phyloP scores from a whole-genome alignment of 139 green algal genomes.

The Tetradesmus lagerheimii region DNA sequence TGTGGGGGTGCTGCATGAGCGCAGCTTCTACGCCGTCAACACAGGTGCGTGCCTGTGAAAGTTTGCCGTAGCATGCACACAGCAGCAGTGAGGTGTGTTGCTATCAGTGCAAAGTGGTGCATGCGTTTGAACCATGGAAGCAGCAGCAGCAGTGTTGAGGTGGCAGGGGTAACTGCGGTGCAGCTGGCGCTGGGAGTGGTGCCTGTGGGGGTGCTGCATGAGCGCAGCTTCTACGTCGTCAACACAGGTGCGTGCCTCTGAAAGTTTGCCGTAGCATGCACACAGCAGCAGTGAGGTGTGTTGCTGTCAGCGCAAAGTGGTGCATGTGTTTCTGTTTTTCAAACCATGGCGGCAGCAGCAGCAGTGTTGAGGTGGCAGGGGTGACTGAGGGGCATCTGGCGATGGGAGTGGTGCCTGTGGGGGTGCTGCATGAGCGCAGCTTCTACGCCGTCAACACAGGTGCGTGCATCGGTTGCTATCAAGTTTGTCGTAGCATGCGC shows the following conservation, averaged over 20 bases:
- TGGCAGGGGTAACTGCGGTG: neutral
- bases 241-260: constrained; percentile 32
- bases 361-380: neutral
- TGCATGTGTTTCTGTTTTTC: no score
- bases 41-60: neutral
- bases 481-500: no score
- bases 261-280: no score
- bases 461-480: neutral
- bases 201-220: neutral
- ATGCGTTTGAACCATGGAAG: no score
- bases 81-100: no score
- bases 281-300: no score
- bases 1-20: neutral
- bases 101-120: no score
- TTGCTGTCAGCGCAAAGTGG: no score
- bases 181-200: neutral
- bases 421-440: neutral
- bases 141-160: neutral
- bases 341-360: neutral
- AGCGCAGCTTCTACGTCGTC: constrained; percentile 2
- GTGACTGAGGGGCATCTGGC: neutral
- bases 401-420: neutral
- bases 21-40: neutral
- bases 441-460: constrained; percentile 10
- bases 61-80: no score